Evolutionary conservation across 768 basidiomycete species (phyloP).

Genomic region (Tricholoma matsutake): DNA sequence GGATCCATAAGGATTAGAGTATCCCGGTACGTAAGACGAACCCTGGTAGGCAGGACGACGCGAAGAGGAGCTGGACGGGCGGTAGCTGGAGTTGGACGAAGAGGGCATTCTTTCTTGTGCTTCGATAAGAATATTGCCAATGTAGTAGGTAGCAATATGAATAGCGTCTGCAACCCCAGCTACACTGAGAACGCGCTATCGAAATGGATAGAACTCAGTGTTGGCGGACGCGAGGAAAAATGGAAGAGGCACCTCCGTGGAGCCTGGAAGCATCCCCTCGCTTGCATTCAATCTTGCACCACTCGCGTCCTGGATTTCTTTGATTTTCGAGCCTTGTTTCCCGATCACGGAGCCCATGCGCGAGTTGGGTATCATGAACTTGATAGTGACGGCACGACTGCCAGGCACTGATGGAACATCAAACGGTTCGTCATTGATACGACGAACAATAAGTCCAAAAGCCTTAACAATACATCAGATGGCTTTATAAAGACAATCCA

Average conservation of each 20-base stretch:
- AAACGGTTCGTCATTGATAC: constrained; percentile 99
- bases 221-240: constrained; percentile 7
- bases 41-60: constrained; percentile 43
- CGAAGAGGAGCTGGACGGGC: constrained; percentile 55
- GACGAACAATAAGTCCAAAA: constrained; percentile 95
- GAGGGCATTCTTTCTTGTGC: constrained; percentile 83
- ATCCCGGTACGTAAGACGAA: constrained; percentile 73
- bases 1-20: constrained; percentile 45
- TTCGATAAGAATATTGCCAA: constrained; percentile 96
- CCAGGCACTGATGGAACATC: constrained; percentile 97
- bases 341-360: constrained; percentile 99
- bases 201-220: constrained; percentile 15
- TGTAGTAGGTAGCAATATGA: constrained; percentile 99
- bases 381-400: constrained; percentile 97
- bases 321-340: constrained; percentile 96
- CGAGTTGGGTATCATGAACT: constrained; percentile 99
- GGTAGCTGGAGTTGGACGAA: constrained; percentile 60
- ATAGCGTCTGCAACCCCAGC: constrained; percentile 99
- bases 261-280: constrained; percentile 97
- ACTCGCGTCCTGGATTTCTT: constrained; percentile 98
- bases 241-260: constrained; percentile 78
- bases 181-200: constrained; percentile 92
- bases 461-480: constrained; percentile 52
- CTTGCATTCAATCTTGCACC: constrained; percentile 95
- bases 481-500: not conserved